These are phyloP conservation scores for Neurospora tetraspora DNA, from an alignment of 495 filamentous ascomycete genomes.

Conservation along the genomic window DNA sequence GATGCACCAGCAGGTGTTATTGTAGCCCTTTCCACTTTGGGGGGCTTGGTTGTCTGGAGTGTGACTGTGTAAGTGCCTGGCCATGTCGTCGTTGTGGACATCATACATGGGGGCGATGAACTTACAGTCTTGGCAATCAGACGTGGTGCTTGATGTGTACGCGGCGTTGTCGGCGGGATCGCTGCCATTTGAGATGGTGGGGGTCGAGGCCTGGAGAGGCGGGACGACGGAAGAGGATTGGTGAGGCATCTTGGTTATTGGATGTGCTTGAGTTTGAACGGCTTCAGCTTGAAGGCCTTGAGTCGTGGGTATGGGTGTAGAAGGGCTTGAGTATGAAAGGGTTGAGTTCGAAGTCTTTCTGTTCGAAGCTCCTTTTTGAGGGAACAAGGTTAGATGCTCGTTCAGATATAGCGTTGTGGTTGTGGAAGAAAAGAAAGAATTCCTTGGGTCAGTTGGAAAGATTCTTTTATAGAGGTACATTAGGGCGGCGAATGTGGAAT, in stretches of 20 bases:
- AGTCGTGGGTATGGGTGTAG: background rate
- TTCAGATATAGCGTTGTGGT: background rate
- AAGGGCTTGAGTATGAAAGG: background rate
- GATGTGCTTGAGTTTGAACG: background rate
- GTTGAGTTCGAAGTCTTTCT: background rate
- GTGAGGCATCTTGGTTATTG: background rate
- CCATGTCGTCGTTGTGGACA: background rate
- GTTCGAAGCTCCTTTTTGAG: background rate
- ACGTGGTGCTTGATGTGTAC: background rate
- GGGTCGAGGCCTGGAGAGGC: background rate
- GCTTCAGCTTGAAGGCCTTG: background rate
- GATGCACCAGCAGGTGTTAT: too few species aligned
- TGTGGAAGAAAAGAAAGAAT: background rate
- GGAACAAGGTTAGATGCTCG: background rate
- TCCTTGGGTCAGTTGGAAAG: background rate
- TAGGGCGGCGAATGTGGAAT: background rate
- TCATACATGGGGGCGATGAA: background rate
- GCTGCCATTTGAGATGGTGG: background rate
- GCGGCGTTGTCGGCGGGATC: too few species aligned
- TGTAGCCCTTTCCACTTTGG: background rate
- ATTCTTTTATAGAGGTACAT: background rate
- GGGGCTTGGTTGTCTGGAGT: background rate
- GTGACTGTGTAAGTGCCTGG: background rate
- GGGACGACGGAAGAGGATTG: background rate
- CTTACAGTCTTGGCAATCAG: background rate